Evolutionary conservation across 2,329 filamentous ascomycete species (phyloP).

Genomic region (Verticillium isaacii): DNA sequence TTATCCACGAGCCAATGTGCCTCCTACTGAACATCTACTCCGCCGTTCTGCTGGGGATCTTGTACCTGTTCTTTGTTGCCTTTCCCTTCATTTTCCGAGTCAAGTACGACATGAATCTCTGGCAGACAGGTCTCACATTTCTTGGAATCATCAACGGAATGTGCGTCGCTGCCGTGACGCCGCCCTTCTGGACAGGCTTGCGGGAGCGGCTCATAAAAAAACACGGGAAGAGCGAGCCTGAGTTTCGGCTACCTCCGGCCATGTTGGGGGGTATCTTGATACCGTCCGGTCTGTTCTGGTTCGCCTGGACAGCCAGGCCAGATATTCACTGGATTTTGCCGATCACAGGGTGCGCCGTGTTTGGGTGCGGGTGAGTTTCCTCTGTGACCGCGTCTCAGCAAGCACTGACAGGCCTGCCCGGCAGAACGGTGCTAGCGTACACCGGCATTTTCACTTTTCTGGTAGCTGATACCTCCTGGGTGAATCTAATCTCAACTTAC

Average conservation of each 20-base stretch:
- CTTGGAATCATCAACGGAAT: conserved; percentile 66
- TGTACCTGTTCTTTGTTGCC: conserved; percentile 89
- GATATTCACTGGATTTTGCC: conserved; percentile 11
- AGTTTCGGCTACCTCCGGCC: conserved; percentile 77
- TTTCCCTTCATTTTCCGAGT: conserved; percentile 74
- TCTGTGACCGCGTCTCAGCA: background rate
- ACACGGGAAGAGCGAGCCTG: conserved; percentile 66
- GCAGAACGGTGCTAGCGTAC: conserved; percentile 70
- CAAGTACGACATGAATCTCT: conserved; percentile 72
- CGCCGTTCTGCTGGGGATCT: conserved; percentile 75
- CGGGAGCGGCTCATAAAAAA: conserved; percentile 52
- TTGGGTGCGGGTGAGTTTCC: conserved; percentile 60
- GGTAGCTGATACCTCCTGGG: conserved; percentile 33
- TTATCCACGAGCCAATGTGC: conserved; percentile 81
- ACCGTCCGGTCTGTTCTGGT: conserved; percentile 51
- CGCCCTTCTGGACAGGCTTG: conserved; percentile 61
- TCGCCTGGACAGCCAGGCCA: conserved; percentile 11
- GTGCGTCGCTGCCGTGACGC: conserved; percentile 51
- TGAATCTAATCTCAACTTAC: too few species aligned
- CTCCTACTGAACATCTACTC: conserved; percentile 76
- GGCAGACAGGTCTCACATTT: conserved; percentile 78
- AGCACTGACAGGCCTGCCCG: conserved; percentile 23
- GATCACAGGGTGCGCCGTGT: conserved; percentile 66
- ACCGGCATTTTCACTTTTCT: conserved; percentile 84
- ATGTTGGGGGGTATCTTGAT: conserved; percentile 70